phyloP scores from a whole-genome alignment of 306 rosid species.

The Gynostemma pentaphyllum region DNA sequence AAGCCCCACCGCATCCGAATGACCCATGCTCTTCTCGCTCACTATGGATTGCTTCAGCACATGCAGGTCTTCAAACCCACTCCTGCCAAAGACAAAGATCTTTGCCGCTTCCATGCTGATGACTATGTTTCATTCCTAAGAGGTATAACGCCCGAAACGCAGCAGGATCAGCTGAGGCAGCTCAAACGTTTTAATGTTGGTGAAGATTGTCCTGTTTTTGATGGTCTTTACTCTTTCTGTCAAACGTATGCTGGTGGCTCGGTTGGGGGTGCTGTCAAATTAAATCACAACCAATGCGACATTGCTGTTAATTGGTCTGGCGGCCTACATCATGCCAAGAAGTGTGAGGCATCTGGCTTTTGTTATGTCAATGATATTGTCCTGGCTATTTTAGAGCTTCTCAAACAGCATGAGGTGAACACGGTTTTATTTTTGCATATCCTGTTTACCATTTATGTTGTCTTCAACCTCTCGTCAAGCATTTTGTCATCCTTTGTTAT shows the following conservation, averaged over 20 bases:
- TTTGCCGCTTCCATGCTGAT: conserved; percentile 21
- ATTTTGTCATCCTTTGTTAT: background rate
- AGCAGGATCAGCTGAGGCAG: conserved; percentile 20
- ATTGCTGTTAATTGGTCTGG: conserved; percentile 27
- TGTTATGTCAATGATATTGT: conserved; percentile 23
- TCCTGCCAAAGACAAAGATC: conserved; percentile 21
- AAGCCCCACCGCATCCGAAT: conserved; percentile 22
- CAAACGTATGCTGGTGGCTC: conserved; percentile 28
- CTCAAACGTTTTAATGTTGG: conserved; percentile 23
- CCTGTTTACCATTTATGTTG: background rate
- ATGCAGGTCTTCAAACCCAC: conserved; percentile 20
- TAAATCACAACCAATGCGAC: conserved; percentile 17
- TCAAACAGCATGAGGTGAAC: conserved; percentile 19
- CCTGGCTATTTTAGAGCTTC: conserved; percentile 25
- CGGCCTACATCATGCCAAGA: conserved; percentile 29
- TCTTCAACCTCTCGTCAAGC: background rate
- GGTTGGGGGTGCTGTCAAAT: conserved; percentile 20
- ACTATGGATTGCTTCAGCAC: conserved; percentile 20
- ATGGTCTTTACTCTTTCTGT: conserved; percentile 20
- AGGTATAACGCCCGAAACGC: conserved; percentile 13
- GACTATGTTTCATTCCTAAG: conserved; percentile 19
- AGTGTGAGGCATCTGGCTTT: conserved; percentile 26
- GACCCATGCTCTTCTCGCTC: conserved; percentile 20
- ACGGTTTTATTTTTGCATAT: background rate
- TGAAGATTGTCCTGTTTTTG: conserved; percentile 23